Base-by-base conservation (phyloP, 2,329 filamentous ascomycete genomes). In the Rachicladosporium sp. region DNA sequence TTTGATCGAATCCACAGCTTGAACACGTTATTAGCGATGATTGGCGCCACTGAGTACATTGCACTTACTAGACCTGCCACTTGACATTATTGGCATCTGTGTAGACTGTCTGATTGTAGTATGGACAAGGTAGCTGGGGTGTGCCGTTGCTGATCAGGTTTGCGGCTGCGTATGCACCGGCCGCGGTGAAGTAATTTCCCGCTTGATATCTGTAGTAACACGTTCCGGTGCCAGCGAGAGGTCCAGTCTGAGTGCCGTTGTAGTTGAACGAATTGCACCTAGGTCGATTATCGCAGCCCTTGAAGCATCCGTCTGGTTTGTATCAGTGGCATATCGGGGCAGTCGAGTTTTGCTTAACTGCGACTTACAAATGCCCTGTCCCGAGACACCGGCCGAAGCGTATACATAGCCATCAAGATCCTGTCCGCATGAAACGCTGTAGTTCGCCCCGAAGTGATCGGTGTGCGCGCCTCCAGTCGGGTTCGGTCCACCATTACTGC, bases 281-380 rank as follows among this genome's bases (percentile, higher is more conserved):
- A 5, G 44, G 41, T 29, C 38, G 30, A 10, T 43, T 45, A 27
- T 48, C 43, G 33, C 48, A 50, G 21, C 41, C 43, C 33, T 45
- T 39, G 31, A 45, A 48, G 35, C 48, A 50, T 5, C 33, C 23
- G 23, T 27, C 23, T 27, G 15, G 15, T 19, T 19, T 19, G 15
- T 19, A 19, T 19, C 15, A 19, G 15, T 19, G 15, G 15, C 15
- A 19, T 19, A 19, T 19, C 15, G 15, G 15, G 15, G 15, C 15
- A 19, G 15, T 19, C 15, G 15, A 19, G 15, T 19, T 19, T 19
- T 19, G 15, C 15, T 19, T 19, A 19, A 19, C 15, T 19, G 15
- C 15, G 15, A 19, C 23, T 27, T 40, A 29, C 45, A 48, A n/a
- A 44, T 36, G 30, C 48, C 48, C 23, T 42, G 39, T 4, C 36